phyloP scores from a whole-genome alignment of 2,329 filamentous ascomycete genomes.

The Hypoxylon sp. region DNA sequence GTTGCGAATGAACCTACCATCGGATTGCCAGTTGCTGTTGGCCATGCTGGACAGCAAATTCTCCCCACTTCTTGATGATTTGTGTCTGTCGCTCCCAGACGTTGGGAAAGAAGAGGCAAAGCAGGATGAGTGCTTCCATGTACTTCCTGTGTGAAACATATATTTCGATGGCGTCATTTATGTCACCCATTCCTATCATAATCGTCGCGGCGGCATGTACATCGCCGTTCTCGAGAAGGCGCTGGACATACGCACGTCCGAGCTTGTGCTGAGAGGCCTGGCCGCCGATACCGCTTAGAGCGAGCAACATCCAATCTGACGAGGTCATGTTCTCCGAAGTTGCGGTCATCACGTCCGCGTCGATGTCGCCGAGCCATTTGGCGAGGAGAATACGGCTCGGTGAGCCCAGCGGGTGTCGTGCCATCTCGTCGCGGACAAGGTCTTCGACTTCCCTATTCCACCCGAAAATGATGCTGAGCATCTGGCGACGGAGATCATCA shows the following conservation, averaged over 20 bases:
- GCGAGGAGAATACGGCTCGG: conserved; percentile 83
- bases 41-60: conserved; percentile 86
- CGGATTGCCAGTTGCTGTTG: conserved; percentile 91
- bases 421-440: conserved; percentile 86
- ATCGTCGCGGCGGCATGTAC: conserved; percentile 93
- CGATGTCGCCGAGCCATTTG: conserved; percentile 92
- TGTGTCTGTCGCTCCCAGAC: conserved; percentile 94
- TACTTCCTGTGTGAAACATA: conserved; percentile 92
- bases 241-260: conserved; percentile 89
- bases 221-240: conserved; percentile 88
- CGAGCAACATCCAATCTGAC: conserved; percentile 96
- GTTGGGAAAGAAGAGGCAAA: conserved; percentile 81
- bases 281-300: conserved; percentile 86
- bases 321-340: conserved; percentile 89
- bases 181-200: conserved; percentile 89
- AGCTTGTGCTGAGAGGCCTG: conserved; percentile 87
- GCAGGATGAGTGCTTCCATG: conserved; percentile 92
- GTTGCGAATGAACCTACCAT: conserved; percentile 61
- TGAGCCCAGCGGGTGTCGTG: conserved; percentile 77
- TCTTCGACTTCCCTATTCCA: conserved; percentile 89
- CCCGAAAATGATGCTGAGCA: conserved; percentile 94
- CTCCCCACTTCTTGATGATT: conserved; percentile 94
- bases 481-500: conserved; percentile 86
- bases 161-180: conserved; percentile 94
- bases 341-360: conserved; percentile 82